Evolutionary conservation across 2,329 filamentous ascomycete genomes (phyloP), one percentile per base, ranked within the genome.

Genomic region (Sporothrix protearum): DNA sequence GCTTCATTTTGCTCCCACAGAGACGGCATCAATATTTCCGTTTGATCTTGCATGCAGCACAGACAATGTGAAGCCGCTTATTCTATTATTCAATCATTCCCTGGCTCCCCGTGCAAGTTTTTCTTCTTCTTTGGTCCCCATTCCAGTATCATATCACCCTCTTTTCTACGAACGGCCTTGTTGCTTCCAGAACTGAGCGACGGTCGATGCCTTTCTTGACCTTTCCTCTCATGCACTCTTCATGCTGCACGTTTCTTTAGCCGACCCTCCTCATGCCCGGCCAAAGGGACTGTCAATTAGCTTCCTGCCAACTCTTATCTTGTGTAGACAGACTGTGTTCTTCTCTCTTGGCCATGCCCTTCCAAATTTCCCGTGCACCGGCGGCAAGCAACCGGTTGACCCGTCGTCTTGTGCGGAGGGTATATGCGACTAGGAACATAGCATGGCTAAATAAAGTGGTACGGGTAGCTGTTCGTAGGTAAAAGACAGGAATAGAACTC

Each of bases 361-460:
- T 22, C 19, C 47, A n/a, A 5, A 22, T 22, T 2, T 51, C 47
- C 51, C 30, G 55, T 61, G 33, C 12, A n/a, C 55, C 55, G 16
- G 22, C 33, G 57, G 33, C 19, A 30, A 12, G 36, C 22, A 30
- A 64, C 30, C 39, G 25, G 63, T 67, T 28, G 45, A 67, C 51
- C 63, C 28, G 47, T 33, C 16, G 16, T 28, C 39, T 22, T 8
- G 8, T 67, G 3, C 3, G 8, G 49, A 47, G 61, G 61, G 22
- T 42, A 68, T 68, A 55, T 68, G 49, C 66, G 47, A 49, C 49
- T 28, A 45, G 45, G 47, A 68, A 55, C 42, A 68, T 55, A 68
- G 49, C 2, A 10, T 67, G 63, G 45, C 63, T 49, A 68, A 42
- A 68, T 33, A 22, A 68, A 68, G 47, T 28, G 66, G 66, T n/a